These are phyloP conservation scores for Bocquillonia castaneifolia DNA, from an alignment of 441 rosid genomes.

Conservation along the genomic window DNA sequence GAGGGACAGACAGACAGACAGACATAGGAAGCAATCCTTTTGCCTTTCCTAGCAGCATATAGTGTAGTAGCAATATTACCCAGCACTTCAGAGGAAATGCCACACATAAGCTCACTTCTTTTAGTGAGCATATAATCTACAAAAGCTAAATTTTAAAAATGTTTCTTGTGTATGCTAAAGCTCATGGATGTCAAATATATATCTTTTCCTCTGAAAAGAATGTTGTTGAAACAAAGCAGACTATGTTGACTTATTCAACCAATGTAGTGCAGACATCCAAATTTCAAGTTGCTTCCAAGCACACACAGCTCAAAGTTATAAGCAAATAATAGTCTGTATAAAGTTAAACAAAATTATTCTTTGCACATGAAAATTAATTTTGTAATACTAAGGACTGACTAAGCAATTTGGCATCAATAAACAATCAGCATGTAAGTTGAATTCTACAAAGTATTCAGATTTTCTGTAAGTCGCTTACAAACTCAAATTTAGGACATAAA, in stretches of 20 bases:
- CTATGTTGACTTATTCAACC: background rate
- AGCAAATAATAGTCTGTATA: background rate
- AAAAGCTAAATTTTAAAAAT: background rate
- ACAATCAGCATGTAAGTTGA: background rate
- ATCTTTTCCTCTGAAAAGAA: background rate
- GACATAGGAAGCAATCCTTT: too few species aligned
- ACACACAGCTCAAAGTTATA: background rate
- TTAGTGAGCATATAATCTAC: background rate
- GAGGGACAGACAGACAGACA: constrained; percentile 6
- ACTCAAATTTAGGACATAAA: constrained; percentile 3
- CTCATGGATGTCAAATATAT: background rate
- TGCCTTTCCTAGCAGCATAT: background rate
- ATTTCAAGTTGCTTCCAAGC: background rate
- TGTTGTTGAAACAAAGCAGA: background rate
- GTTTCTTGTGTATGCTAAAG: background rate
- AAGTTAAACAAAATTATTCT: background rate
- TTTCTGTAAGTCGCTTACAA: constrained; percentile 8
- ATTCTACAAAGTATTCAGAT: background rate
- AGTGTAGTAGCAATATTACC: background rate
- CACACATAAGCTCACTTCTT: background rate
- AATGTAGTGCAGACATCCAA: background rate
- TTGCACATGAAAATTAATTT: background rate
- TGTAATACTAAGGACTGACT: background rate
- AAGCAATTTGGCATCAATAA: background rate
- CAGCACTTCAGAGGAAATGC: background rate